A percentile compares a stretch with the other conserved stretches of the same genome.
Evolutionary conservation across 2,329 filamentous ascomycete genomes (phyloP).

Genomic region (Hymenoscyphus linearis): DNA sequence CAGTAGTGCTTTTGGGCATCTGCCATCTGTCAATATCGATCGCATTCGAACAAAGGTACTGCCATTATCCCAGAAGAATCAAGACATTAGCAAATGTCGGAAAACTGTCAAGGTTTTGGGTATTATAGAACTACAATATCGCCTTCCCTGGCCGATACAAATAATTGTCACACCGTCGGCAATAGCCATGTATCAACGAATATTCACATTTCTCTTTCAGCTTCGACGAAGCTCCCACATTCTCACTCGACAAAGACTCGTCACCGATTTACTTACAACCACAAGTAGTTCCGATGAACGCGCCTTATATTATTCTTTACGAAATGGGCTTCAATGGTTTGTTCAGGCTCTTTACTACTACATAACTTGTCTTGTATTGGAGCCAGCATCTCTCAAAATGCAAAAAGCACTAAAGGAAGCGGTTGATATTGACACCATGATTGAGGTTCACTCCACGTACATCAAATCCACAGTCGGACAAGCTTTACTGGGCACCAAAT

Average conservation of each 20-base stretch:
- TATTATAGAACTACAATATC: constrained; percentile 61
- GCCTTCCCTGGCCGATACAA: constrained; percentile 58
- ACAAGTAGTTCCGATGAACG: constrained; percentile 38
- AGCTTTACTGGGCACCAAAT: constrained; percentile 61
- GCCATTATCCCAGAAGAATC: constrained; percentile 34
- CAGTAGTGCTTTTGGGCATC: constrained; percentile 60
- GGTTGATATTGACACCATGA: constrained; percentile 77
- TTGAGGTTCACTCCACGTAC: constrained; percentile 60
- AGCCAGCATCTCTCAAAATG: constrained; percentile 54
- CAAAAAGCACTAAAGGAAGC: constrained; percentile 51
- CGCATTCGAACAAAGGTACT: constrained; percentile 56
- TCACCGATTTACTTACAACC: constrained; percentile 37
- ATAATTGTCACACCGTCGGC: constrained; percentile 69
- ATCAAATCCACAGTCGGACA: constrained; percentile 59
- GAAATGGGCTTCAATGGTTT: constrained; percentile 73
- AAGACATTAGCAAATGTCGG: constrained; percentile 42
- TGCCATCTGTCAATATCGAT: constrained; percentile 50
- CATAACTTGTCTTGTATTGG: constrained; percentile 66
- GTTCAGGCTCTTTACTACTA: constrained; percentile 70
- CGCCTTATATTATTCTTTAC: constrained; percentile 52
- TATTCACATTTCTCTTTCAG: constrained; percentile 75
- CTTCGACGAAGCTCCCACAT: constrained; percentile 64
- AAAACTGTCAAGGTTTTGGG: constrained; percentile 59
- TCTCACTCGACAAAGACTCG: constrained; percentile 51
- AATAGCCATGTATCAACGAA: constrained; percentile 60